Base-by-base conservation (phyloP, 1,139 yeast genomes). In the Torulaspora globosa region DNA sequence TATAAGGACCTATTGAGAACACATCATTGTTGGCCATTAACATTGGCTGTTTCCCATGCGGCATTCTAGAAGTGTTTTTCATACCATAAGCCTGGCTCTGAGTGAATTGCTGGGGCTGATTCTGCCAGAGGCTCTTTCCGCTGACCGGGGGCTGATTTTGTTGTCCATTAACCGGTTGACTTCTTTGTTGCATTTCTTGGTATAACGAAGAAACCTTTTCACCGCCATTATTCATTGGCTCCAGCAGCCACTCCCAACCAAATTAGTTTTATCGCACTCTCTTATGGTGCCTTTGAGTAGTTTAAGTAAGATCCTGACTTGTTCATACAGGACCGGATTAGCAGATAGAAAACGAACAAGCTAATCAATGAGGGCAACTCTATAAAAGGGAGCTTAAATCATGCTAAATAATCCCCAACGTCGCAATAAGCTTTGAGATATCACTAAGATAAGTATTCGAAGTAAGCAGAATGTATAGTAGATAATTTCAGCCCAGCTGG, bases 1-100 rank as follows among this genome's bases (percentile, higher is more conserved):
- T 75, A 62, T 83, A 85, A 0, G 92, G 90, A 0, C 81, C 86
- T 21, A 84, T 73, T 0, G 92, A 80, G 54, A 84, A 75, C 26
- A 83, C 82, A 45, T 80, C 77, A 52, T 76, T 81, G 56, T 78
- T 77, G 0, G 90, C 89, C 82, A 83, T 81, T 49, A 81, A 55
- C 50, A 70, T 69, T 1, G 76, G 76, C 36, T 59, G 53, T 36
- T 62, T 63, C 1, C 61, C 62, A 45, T 57, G 62, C 1, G 54
- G 51, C 12, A 51, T 49, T 12, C 54, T 47, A 3, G 53, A 29
- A 12, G 41, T 41, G 11, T 21, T 46, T 18, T 52, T 49, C 29
- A 33, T 23, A 30, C 43, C 46, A 14, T 31, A 37, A 11, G 36
- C n/a, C 12, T 49, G 51, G 27, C 47, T 46, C 21, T 47, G 47